Conservation (phyloP, 2,329 filamentous ascomycete species). For the Alternaria solani region DNA sequence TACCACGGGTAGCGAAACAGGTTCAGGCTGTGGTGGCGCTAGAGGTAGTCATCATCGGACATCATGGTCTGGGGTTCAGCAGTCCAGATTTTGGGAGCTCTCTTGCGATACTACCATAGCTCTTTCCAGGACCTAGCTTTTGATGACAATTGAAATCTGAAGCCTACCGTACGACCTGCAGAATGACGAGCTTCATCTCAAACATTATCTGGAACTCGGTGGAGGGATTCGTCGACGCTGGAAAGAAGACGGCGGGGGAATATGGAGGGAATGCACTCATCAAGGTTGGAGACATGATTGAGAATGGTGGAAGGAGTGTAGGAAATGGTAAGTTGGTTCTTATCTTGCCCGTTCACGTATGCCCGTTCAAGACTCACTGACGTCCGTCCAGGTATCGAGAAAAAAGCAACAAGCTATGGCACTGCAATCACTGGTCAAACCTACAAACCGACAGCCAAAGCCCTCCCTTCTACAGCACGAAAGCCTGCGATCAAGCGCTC, state of each 20-base stretch:
- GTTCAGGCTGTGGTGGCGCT: constrained; percentile 34
- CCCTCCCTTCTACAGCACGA: constrained; percentile 40
- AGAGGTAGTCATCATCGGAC: constrained; percentile 26
- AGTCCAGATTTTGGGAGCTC: constrained; percentile 7
- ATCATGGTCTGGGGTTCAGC: constrained; percentile 17
- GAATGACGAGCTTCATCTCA: constrained; percentile 45
- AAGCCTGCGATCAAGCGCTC: constrained; percentile 45
- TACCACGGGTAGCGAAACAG: constrained; percentile 30
- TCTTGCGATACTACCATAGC: neutral
- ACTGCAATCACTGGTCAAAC: constrained; percentile 40
- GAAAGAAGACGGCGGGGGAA: constrained; percentile 46
- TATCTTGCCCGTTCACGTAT: neutral
- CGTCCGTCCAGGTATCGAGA: constrained; percentile 38
- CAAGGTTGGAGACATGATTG: constrained; percentile 50
- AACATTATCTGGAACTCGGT: constrained; percentile 52
- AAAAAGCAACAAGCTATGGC: constrained; percentile 41
- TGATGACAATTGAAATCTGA: neutral
- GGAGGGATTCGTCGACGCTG: constrained; percentile 49
- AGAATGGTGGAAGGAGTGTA: constrained; percentile 42
- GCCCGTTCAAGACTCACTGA: neutral
- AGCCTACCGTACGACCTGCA: neutral
- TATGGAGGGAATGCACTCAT: constrained; percentile 50
- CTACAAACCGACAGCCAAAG: constrained; percentile 37
- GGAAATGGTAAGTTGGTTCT: constrained; percentile 38
- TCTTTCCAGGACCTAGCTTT: neutral